Evolutionary conservation across 116 monocot species (phyloP).

Genomic region (Cymodocea nodosa): DNA sequence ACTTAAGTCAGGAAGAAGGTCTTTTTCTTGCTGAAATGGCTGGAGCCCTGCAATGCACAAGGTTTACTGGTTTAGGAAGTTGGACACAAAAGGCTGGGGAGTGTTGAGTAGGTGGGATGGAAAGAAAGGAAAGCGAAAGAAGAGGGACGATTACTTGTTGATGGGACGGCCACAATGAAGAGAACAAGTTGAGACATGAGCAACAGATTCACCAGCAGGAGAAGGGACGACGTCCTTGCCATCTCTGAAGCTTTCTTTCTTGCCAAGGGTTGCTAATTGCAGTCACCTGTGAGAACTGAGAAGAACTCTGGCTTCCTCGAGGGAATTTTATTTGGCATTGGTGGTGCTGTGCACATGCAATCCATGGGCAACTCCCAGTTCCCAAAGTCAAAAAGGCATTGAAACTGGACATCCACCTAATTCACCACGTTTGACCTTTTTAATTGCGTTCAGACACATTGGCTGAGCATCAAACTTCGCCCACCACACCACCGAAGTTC

Average conservation of each 20-base stretch:
- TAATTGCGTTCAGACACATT: too few species aligned
- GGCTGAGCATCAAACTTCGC: too few species aligned
- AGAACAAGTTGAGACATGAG: neutral
- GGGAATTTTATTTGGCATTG: neutral
- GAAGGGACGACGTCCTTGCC: neutral
- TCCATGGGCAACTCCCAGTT: neutral
- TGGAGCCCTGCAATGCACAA: neutral
- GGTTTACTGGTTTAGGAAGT: neutral
- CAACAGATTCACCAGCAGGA: constrained; percentile 2
- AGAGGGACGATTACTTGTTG: neutral
- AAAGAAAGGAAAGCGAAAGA: neutral
- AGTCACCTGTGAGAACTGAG: neutral
- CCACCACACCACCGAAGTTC: too few species aligned
- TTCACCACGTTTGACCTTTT: neutral
- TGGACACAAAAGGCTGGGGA: too few species aligned
- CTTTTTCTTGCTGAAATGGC: neutral
- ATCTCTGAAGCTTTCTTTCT: neutral
- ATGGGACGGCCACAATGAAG: neutral
- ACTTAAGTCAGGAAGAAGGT: neutral
- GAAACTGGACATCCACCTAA: neutral
- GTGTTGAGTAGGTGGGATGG: too few species aligned
- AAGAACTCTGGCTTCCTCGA: neutral
- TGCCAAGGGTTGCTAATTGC: neutral
- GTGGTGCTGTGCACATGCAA: constrained; percentile 4
- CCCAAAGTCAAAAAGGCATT: neutral